phyloP scores from a whole-genome alignment of 2,329 filamentous ascomycete genomes.

The Ustilaginoidea virens region DNA sequence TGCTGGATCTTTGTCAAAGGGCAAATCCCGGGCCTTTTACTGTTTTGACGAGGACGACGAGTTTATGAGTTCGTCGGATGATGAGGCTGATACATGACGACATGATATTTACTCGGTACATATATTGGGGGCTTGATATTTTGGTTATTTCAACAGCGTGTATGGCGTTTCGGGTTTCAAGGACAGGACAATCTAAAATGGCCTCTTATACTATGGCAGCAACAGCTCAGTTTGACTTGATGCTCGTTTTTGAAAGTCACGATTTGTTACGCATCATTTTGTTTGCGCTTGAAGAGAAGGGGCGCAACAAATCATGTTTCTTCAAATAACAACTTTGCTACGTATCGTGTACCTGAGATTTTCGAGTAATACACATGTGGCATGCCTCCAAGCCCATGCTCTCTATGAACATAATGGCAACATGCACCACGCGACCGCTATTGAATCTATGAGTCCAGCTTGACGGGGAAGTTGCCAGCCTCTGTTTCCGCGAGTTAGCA shows the following conservation, averaged over 20 bases:
- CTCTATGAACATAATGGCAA: slow-evolving; percentile 13
- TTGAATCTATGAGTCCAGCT: slow-evolving; percentile 39
- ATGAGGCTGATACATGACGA: slow-evolving; percentile 22
- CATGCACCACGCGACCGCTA: slow-evolving; percentile 9
- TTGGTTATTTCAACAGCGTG: neutral
- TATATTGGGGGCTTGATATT: neutral
- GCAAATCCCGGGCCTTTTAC: slow-evolving; percentile 40
- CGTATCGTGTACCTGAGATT: slow-evolving; percentile 14
- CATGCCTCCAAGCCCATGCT: slow-evolving; percentile 15
- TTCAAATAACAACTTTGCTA: slow-evolving; percentile 10
- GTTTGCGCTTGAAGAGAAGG: no score
- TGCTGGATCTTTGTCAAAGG: slow-evolving; percentile 20
- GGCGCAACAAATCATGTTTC: no score
- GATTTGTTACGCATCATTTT: no score
- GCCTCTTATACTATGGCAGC: no score
- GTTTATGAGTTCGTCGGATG: slow-evolving; percentile 54
- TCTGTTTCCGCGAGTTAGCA: slow-evolving; percentile 28
- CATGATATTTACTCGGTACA: neutral
- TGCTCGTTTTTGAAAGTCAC: neutral
- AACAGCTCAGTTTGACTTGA: no score
- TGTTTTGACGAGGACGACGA: slow-evolving; percentile 72
- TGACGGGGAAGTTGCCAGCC: slow-evolving; percentile 52
- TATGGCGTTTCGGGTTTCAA: no score
- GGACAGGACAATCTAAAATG: no score
- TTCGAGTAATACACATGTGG: slow-evolving; percentile 23